Evolutionary conservation across 2,329 filamentous ascomycete species (phyloP), one percentile per base, ranked within the genome.

Genomic region (Gremmenia infestans): DNA sequence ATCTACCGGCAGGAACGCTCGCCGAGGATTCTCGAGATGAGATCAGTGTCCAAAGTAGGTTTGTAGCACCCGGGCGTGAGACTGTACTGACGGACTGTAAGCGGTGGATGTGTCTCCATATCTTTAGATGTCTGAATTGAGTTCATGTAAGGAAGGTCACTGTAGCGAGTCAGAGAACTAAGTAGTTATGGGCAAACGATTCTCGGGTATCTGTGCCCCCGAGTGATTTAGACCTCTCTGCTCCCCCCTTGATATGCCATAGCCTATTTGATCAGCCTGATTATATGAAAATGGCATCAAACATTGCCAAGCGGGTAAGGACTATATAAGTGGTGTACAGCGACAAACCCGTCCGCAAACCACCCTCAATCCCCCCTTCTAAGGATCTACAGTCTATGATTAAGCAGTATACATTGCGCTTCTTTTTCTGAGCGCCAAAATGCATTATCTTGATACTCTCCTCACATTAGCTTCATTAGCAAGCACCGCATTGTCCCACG

Each of bases 401-500:
- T 22, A 22, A 22, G 22, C 22, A 22, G 22, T 22, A 22, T 22
- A 22, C 22, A 22, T 22, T 22, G 22, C 19, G 19, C 19, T 19
- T 19, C 19, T 22, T 4, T 4, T 22, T 22, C 22, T 22, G 22
- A 22, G 22, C 22, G 49, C 25, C 15, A 56, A 53, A 28, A 54
- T 59, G 50, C 37, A 48, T 46, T 37, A 55, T 40, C 25, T 28
- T 25, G 17, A 42, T 23, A 9, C 12, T 19, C 48, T 54, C 17
- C 11, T 40, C 23, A 14, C 47, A 2, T n/a, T 54, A 6, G 42
- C 39, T 3, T 28, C 43, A 14, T 56, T 67, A n/a, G 64, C 58
- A 19, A 60, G 56, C 8, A 62, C 63, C 2, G 73, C 71, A 50
- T 70, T 71, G 32, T 74, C 72, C 42, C 77, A 79, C 58, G 75